These are phyloP conservation scores for Fomes fomentarius DNA, from an alignment of 1,284 basidiomycete genomes.

Conservation along the genomic window DNA sequence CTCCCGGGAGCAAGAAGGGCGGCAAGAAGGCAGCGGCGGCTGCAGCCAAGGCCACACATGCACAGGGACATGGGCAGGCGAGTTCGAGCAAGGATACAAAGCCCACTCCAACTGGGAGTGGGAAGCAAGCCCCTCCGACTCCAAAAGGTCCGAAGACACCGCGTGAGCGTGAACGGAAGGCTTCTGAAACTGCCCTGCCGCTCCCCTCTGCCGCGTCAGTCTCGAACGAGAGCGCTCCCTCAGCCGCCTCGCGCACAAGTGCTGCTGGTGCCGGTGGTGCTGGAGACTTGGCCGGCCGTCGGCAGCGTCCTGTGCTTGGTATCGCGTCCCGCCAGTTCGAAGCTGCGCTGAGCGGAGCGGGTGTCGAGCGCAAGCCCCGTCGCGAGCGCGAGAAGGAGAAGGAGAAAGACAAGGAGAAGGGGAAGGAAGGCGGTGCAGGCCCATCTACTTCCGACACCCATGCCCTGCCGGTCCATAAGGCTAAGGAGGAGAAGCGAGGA, in stretches of 20 bases:
- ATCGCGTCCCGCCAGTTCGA: slow-evolving; percentile 67
- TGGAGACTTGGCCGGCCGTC: slow-evolving; percentile 35
- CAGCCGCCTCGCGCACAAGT: slow-evolving; percentile 9
- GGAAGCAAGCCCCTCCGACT: background rate
- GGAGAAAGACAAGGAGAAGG: slow-evolving; percentile 15
- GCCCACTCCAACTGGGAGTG: slow-evolving; percentile 1
- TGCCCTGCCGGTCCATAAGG: slow-evolving; percentile 5
- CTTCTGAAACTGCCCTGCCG: slow-evolving; percentile 20
- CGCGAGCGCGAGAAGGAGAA: slow-evolving; percentile 31
- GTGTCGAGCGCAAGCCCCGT: slow-evolving; percentile 39
- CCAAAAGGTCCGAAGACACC: slow-evolving; percentile 19
- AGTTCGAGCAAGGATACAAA: slow-evolving; percentile 23
- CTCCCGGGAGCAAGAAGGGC: slow-evolving; percentile 40
- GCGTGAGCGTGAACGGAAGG: slow-evolving; percentile 15
- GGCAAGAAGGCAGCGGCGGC: slow-evolving; percentile 42
- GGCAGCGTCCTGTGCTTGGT: slow-evolving; percentile 58
- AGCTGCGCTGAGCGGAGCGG: slow-evolving; percentile 61
- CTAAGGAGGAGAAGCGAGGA: slow-evolving; percentile 23
- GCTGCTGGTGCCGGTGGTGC: slow-evolving; percentile 9
- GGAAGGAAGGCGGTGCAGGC: slow-evolving; percentile 5
- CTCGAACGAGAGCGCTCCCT: too few relatives aligned
- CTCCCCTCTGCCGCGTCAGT: too few relatives aligned
- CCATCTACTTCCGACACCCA: background rate
- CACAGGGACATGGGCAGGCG: slow-evolving; percentile 11
- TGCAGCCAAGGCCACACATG: slow-evolving; percentile 28